Base-by-base conservation (phyloP, 371 early-diverging fungal species). In the Rhizomucor miehei region DNA sequence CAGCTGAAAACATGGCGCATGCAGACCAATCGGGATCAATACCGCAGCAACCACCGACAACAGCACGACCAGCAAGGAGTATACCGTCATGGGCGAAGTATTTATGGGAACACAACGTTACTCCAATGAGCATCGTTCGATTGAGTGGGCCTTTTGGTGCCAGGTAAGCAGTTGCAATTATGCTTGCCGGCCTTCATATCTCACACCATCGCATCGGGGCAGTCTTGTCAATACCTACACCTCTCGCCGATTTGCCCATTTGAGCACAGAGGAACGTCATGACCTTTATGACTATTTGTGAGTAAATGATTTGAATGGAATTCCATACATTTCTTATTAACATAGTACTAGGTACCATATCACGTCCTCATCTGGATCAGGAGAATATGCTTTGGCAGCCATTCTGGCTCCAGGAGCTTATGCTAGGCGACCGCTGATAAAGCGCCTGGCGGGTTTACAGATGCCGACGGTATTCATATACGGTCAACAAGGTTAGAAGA, bases 401-500 rank as follows among this genome's bases (percentile, higher is more conserved):
- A 71, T 91, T 35, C 74, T 96, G 17, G 73, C 82, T 4, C 89
- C 90, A 2, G 90, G 91, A 11, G 95, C 94, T 0, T 93, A 75
- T 79, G 94, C 95, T 2, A 79, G 90, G 14, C 71, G 75, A 38
- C 95, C 96, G 12, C 75, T 96, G 16, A 77, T 86, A 48, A 61
- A 82, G 47, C 73, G 92, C 8, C 62, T 94, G 1, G 54, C 66
- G 6, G 62, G 68, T n/a, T 63, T 96, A 6, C 62, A 66, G 37
- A 81, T 94, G 83, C 93, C 94, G 0, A 88, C 87, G 0, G 77
- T 82, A 16, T 93, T 94, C 63, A 69, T 94, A 46, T 94, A 90
- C 60, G 92, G 92, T 20, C 69, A 70, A 35, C 23, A 67, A 3
- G 68, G 73, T 79, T 71, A 48, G 41, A 8, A 16, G 10, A 17